Evolutionary conservation across 2,329 filamentous ascomycete genomes (phyloP).

Genomic region (Nothopassalora personata): DNA sequence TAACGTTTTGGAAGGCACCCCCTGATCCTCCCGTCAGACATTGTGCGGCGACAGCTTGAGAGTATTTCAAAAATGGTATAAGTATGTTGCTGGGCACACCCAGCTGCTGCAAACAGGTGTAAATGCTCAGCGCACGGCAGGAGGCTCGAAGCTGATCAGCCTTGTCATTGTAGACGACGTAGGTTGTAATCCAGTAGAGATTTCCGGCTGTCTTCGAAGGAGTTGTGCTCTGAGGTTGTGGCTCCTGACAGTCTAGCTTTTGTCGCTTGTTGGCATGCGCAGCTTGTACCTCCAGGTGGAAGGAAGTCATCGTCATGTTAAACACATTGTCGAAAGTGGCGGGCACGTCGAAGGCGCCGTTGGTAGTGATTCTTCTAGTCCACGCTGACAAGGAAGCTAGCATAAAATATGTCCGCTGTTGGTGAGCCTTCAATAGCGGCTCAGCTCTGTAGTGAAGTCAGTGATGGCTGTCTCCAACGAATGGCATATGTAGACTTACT

Average conservation of each 20-base stretch:
- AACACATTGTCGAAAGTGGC: not conserved
- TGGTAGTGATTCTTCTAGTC: not conserved
- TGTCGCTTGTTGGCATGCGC: not conserved
- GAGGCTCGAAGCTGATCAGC: not conserved
- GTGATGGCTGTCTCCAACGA: not conserved
- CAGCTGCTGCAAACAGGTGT: not conserved
- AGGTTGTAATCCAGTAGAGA: not conserved
- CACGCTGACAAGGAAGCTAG: not conserved
- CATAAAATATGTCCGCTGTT: not conserved
- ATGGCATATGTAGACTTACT: not conserved
- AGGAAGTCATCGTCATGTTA: not conserved
- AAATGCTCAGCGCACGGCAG: not conserved
- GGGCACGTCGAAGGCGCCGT: not conserved
- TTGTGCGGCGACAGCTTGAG: not conserved
- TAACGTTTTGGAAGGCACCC: not conserved
- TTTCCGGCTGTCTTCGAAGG: not conserved
- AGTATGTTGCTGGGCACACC: not conserved
- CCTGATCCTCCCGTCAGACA: not conserved
- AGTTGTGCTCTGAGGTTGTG: not conserved
- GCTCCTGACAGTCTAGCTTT: not conserved
- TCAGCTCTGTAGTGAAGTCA: not conserved
- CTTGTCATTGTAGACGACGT: not conserved
- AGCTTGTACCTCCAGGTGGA: not conserved
- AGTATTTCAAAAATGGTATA: not conserved
- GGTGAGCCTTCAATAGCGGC: not conserved